phyloP scores from a whole-genome alignment of 208 protist genomes.

The Crithidia mellificae region DNA sequence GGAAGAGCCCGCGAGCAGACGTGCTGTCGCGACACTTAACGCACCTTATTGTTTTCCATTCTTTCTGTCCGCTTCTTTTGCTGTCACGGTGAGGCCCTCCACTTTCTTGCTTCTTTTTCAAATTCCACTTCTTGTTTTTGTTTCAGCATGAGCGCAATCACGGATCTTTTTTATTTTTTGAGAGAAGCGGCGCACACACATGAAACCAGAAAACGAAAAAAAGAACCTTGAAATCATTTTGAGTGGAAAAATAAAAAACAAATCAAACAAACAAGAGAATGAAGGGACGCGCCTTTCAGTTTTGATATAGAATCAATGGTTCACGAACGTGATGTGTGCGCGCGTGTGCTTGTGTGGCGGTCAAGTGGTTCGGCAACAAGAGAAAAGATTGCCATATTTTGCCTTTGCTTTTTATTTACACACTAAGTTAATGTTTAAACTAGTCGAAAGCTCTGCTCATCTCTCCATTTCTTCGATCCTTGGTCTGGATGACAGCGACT shows the following conservation, averaged over 20 bases:
- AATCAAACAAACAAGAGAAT: background rate
- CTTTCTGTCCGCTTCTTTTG: background rate
- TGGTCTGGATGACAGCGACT: too few species aligned
- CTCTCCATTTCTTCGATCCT: background rate
- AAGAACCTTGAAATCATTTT: background rate
- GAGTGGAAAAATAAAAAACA: background rate
- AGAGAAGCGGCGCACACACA: background rate
- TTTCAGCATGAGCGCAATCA: too few species aligned
- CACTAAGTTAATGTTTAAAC: background rate
- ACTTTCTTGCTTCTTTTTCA: background rate
- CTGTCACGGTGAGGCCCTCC: background rate
- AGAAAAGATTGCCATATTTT: background rate
- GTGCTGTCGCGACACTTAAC: background rate
- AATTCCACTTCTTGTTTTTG: too few species aligned
- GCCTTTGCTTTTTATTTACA: background rate
- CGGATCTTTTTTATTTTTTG: too few species aligned
- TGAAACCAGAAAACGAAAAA: background rate
- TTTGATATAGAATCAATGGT: background rate
- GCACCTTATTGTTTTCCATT: background rate
- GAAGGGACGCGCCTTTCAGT: slow-evolving; percentile 6
- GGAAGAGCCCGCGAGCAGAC: background rate
- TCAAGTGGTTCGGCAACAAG: background rate
- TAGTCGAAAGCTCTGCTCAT: background rate
- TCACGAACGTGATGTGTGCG: background rate
- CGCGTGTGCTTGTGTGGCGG: background rate